These are phyloP conservation scores for Colletotrichum cuscutae DNA, from an alignment of 2,329 filamentous ascomycete species.

Conservation along the genomic window DNA sequence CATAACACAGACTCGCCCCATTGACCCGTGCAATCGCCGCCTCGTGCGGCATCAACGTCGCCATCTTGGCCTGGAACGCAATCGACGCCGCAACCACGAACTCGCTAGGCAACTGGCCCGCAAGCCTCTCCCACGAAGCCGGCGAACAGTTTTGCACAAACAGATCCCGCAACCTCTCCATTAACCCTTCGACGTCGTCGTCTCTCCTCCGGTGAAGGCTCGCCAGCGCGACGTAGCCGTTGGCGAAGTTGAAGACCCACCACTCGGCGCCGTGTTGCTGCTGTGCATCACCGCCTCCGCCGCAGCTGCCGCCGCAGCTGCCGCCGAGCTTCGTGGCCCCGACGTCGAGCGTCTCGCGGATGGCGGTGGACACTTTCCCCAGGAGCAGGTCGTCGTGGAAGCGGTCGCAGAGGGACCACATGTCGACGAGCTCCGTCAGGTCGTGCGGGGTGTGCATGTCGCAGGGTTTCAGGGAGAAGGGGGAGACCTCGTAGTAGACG, in stretches of 20 bases:
- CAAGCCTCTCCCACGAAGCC: slow-evolving; percentile 12
- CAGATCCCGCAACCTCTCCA: slow-evolving; percentile 4
- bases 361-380: slow-evolving; percentile 24
- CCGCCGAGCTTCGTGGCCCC: not conserved
- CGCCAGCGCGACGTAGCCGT: slow-evolving; percentile 20
- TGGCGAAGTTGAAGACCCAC: slow-evolving; percentile 26
- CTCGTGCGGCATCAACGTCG: slow-evolving; percentile 19
- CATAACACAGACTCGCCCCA: slow-evolving; percentile 27
- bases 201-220: slow-evolving; percentile 12
- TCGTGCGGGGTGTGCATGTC: slow-evolving; percentile 29
- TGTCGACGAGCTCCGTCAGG: slow-evolving; percentile 24
- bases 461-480: slow-evolving; percentile 30
- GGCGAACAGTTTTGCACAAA: slow-evolving; percentile 20
- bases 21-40: slow-evolving; percentile 27
- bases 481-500: slow-evolving; percentile 24
- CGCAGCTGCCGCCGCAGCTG: too few relatives aligned
- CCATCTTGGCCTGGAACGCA: slow-evolving; percentile 27
- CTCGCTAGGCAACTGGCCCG: slow-evolving; percentile 6
- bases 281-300: too few relatives aligned
- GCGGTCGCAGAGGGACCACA: slow-evolving; percentile 30
- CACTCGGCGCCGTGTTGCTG: slow-evolving; percentile 16
- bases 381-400: slow-evolving; percentile 27
- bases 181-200: slow-evolving; percentile 8
- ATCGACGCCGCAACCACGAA: slow-evolving; percentile 25
- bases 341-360: slow-evolving; percentile 28